Evolutionary conservation across 2,329 filamentous ascomycete genomes (phyloP).

Genomic region (Paecilomyces fulvus): DNA sequence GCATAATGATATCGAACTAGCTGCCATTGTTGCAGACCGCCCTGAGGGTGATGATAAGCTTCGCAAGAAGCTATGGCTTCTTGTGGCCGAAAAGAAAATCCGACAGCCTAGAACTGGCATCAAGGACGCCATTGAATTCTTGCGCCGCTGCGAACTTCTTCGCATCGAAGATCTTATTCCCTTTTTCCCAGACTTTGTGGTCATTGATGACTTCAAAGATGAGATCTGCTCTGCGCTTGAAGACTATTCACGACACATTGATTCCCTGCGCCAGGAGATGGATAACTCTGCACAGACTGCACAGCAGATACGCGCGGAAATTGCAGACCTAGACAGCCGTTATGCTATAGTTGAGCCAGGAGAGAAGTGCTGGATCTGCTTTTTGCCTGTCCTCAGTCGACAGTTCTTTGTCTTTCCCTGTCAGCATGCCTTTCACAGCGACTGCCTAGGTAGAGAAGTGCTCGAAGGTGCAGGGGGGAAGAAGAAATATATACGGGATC

Average conservation of each 20-base stretch:
- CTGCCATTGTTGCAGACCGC: slow-evolving; percentile 78
- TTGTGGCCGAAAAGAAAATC: slow-evolving; percentile 91
- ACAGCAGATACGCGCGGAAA: slow-evolving; percentile 82
- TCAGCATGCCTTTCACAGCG: slow-evolving; percentile 94
- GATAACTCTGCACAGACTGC: slow-evolving; percentile 86
- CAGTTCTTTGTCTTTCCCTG: slow-evolving; percentile 99
- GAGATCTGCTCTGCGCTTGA: slow-evolving; percentile 93
- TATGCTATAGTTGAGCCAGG: slow-evolving; percentile 97
- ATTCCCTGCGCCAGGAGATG: slow-evolving; percentile 84
- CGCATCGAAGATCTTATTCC: slow-evolving; percentile 95
- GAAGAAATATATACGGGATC: slow-evolving; percentile 70
- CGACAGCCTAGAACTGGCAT: slow-evolving; percentile 70
- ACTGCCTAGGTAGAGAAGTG: slow-evolving; percentile 81
- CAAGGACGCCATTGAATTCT: slow-evolving; percentile 86
- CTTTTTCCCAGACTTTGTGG: slow-evolving; percentile 96
- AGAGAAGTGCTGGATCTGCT: slow-evolving; percentile 85
- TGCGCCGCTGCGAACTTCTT: slow-evolving; percentile 82
- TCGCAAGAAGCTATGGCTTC: slow-evolving; percentile 90
- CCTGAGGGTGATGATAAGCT: slow-evolving; percentile 67
- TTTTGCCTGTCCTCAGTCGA: slow-evolving; percentile 72
- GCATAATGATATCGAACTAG: slow-evolving; percentile 82
- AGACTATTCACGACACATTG: slow-evolving; percentile 86
- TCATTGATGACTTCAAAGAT: slow-evolving; percentile 98
- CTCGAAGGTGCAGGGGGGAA: slow-evolving; percentile 73
- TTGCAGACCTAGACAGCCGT: slow-evolving; percentile 72